phyloP scores from a whole-genome alignment of 106 monocot genomes.

The Dendrobium chrysotoxum region DNA sequence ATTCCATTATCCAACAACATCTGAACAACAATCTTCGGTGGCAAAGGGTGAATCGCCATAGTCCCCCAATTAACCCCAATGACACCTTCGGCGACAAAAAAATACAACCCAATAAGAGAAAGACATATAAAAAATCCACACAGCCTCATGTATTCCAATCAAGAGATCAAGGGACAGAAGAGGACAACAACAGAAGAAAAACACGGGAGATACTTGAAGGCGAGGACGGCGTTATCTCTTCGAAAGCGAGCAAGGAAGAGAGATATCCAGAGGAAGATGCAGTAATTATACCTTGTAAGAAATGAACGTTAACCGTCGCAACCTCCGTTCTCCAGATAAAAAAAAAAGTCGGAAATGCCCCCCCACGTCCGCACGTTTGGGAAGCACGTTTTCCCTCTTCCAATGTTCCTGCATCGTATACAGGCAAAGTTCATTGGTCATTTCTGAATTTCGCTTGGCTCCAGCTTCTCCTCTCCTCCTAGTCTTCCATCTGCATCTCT shows the following conservation, averaged over 20 bases:
- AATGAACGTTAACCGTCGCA: no score
- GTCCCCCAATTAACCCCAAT: constrained; percentile 65
- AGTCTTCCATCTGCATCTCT: no score
- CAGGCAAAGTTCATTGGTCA: no score
- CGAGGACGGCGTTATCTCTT: background rate
- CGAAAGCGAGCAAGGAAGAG: background rate
- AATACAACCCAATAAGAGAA: background rate
- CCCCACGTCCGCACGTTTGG: no score
- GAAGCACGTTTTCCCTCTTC: no score
- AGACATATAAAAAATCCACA: background rate
- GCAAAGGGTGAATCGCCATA: constrained; percentile 34
- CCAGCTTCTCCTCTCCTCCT: no score
- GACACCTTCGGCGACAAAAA: background rate
- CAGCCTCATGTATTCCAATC: background rate
- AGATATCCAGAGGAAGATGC: no score
- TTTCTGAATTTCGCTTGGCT: no score
- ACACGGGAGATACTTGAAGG: background rate
- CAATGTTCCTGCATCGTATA: no score
- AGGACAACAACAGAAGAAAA: background rate
- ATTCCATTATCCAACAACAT: constrained; percentile 54
- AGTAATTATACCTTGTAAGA: no score
- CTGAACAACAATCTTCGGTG: constrained; percentile 41
- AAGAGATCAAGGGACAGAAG: background rate
- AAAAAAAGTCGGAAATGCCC: no score
- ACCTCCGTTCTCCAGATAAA: no score